These are phyloP conservation scores for Colletotrichum sp. DNA, from an alignment of 2,329 filamentous ascomycete genomes.

Conservation along the genomic window DNA sequence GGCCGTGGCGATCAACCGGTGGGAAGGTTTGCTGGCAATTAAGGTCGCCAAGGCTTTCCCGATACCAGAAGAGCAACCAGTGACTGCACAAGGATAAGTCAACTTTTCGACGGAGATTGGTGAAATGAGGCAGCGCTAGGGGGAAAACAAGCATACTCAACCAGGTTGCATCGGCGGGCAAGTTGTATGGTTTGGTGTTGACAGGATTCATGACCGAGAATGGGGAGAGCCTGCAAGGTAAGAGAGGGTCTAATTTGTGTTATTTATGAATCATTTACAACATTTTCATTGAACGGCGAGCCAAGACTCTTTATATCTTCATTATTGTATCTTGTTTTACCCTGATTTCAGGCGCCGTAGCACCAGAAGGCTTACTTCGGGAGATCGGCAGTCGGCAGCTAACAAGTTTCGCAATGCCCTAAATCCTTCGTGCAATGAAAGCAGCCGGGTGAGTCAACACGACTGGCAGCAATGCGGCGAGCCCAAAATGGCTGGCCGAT, in stretches of 20 bases:
- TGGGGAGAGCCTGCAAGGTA: not conserved
- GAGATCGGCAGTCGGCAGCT: not conserved
- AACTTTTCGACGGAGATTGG: not conserved
- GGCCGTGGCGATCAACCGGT: conserved; percentile 53
- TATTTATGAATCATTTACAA: not conserved
- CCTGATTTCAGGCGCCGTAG: not conserved
- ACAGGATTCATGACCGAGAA: conserved; percentile 29
- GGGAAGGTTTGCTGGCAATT: conserved; percentile 38
- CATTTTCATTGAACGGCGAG: fast-evolving
- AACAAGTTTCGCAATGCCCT: fast-evolving
- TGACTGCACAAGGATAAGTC: conserved; percentile 35
- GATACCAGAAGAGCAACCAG: conserved; percentile 55
- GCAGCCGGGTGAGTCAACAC: not conserved
- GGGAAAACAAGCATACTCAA: conserved; percentile 32
- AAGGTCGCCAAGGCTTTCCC: conserved; percentile 43
- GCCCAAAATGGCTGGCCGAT: not conserved
- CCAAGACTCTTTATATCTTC: not conserved
- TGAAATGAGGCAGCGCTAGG: not conserved
- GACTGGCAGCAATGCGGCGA: not conserved
- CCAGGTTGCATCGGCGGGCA: conserved; percentile 43
- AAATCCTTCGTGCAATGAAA: not conserved
- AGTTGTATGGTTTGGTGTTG: conserved; percentile 34
- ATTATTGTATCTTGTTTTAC: not conserved
- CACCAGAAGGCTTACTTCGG: fast-evolving
- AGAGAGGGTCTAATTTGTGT: not conserved